phyloP scores from a whole-genome alignment of 371 early-diverging fungal genomes.

The Rozella allomycis region DNA sequence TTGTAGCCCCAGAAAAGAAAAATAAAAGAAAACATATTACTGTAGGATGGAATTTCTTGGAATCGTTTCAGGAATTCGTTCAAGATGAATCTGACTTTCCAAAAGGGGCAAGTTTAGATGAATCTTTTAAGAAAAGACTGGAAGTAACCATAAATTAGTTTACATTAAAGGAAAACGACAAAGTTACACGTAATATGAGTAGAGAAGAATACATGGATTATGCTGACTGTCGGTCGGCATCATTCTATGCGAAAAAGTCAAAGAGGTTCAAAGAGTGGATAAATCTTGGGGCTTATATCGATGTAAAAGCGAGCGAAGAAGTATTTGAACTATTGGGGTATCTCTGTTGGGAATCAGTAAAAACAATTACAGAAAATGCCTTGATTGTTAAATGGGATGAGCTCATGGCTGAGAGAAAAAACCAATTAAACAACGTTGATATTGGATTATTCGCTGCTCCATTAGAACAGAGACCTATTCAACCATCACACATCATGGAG shows the following conservation, averaged over 20 bases:
- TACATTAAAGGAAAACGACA: slow-evolving; percentile 52
- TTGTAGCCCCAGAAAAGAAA: slow-evolving; percentile 1
- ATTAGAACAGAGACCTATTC: slow-evolving; percentile 50
- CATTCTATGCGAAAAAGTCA: slow-evolving; percentile 82
- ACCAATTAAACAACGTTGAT: slow-evolving; percentile 6
- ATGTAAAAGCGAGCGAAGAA: slow-evolving; percentile 75
- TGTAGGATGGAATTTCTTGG: no score
- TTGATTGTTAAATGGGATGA: slow-evolving; percentile 45
- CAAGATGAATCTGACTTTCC: no score
- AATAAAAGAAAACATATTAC: slow-evolving; percentile 1
- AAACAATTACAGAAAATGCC: slow-evolving; percentile 62
- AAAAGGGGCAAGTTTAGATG: no score
- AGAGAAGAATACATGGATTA: slow-evolving; percentile 95
- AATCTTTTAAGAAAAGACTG: no score
- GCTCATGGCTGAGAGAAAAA: slow-evolving; percentile 1
- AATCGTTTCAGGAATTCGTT: no score
- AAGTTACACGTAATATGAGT: slow-evolving; percentile 82
- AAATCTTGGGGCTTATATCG: slow-evolving; percentile 42
- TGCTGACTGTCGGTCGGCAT: slow-evolving; percentile 91
- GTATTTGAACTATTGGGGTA: slow-evolving; percentile 92
- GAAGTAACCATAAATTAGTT: no score
- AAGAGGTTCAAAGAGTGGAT: slow-evolving; percentile 92
- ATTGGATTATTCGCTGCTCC: slow-evolving; percentile 50
- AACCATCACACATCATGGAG: slow-evolving; percentile 68
- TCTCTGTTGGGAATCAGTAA: slow-evolving; percentile 88